Conservation (phyloP, 768 basidiomycete genomes). For the Hypholoma sublateritium region DNA sequence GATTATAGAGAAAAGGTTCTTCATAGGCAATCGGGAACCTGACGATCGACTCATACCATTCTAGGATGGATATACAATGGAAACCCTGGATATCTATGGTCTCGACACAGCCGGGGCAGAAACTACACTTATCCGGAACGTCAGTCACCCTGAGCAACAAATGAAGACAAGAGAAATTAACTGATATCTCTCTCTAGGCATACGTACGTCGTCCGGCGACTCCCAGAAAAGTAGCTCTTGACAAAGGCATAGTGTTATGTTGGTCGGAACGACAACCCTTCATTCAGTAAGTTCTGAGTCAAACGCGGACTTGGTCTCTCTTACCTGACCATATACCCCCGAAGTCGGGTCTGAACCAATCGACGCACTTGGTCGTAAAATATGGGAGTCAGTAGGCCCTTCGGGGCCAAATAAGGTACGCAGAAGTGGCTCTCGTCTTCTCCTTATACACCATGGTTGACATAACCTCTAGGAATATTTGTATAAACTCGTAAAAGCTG, state of each 20-base stretch:
- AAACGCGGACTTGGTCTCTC: neutral
- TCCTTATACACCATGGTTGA: neutral
- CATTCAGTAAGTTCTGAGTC: constrained; percentile 61
- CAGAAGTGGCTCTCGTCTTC: neutral
- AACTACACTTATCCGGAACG: constrained; percentile 55
- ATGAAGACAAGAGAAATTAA: no score
- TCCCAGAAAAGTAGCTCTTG: neutral
- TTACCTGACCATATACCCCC: neutral
- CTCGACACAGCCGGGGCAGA: constrained; percentile 52
- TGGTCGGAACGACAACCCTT: constrained; percentile 83
- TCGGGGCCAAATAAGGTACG: constrained; percentile 87
- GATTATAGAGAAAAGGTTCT: constrained; percentile 85
- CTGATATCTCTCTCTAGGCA: constrained; percentile 34
- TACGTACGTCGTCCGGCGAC: constrained; percentile 38
- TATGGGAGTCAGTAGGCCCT: constrained; percentile 78
- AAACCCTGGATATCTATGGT: constrained; percentile 72
- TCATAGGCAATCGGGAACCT: neutral
- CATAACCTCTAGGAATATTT: constrained; percentile 70
- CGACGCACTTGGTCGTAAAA: constrained; percentile 62
- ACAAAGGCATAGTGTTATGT: constrained; percentile 68
- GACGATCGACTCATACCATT: neutral
- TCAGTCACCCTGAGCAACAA: constrained; percentile 22
- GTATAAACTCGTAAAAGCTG: constrained; percentile 70
- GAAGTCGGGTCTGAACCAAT: constrained; percentile 83
- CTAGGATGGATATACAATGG: constrained; percentile 92